Evolutionary conservation across 257 asterid species (phyloP).

Genomic region (Fraxinus pennsylvanica): DNA sequence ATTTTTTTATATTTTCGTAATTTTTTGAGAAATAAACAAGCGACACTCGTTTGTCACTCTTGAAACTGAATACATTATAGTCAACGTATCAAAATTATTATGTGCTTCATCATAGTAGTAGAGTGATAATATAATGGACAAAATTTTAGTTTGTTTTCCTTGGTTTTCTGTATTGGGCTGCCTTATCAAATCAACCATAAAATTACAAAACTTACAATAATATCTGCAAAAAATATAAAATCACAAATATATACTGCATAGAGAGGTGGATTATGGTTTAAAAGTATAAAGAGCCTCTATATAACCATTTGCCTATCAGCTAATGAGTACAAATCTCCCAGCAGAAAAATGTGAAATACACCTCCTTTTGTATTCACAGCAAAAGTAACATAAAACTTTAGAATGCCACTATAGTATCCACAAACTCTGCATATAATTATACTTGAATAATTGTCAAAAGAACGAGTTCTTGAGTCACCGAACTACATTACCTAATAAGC

Average conservation of each 20-base stretch:
- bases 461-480: slow-evolving; percentile 16
- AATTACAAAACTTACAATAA: too few species aligned
- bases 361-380: not conserved
- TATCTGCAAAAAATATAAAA: not conserved
- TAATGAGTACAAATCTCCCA: not conserved
- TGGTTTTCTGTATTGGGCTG: too few species aligned
- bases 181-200: too few species aligned
- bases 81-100: too few species aligned
- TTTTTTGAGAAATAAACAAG: too few species aligned
- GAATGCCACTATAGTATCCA: slow-evolving; percentile 19
- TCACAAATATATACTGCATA: not conserved
- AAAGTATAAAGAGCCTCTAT: not conserved
- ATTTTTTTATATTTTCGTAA: too few species aligned
- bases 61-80: too few species aligned
- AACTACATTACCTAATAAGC: slow-evolving; percentile 45
- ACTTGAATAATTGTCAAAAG: slow-evolving; percentile 9
- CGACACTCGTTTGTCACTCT: too few species aligned
- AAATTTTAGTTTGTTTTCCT: too few species aligned
- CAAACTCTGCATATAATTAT: slow-evolving; percentile 17
- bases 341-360: not conserved
- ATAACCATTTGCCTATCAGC: not conserved
- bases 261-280: not conserved
- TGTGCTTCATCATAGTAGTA: too few species aligned
- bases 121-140: too few species aligned
- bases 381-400: slow-evolving; percentile 26